Base-by-base conservation (phyloP, 2,329 filamentous ascomycete genomes). In the Mariannaea sp. region DNA sequence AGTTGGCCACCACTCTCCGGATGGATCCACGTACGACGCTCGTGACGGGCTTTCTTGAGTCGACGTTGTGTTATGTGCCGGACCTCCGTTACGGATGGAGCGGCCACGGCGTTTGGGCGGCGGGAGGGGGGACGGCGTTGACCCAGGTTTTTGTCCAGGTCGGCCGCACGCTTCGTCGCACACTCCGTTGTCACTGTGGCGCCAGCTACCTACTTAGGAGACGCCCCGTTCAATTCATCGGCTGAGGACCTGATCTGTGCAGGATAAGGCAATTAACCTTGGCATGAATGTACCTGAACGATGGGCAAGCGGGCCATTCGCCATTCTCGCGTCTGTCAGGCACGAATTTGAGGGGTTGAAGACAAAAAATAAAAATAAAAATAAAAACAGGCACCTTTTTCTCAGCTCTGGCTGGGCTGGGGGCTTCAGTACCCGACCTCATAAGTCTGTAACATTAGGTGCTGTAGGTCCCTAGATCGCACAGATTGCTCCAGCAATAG, bases 331-430 rank as follows among this genome's bases (percentile, higher is more conserved):
- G 29, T 35, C 35, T 44, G 38, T 49, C 33, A 10, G 38, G 51
- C 51, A 53, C 51, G 51, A 49, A 45, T 49, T 35, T 33, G 39
- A 53, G 29, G 50, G 44, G 45, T 44, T 40, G 13, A 24, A 40
- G 51, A 17, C 39, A 13, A 26, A 49, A 29, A 32, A 49, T 40
- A 48, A 44, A 43, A n/a, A n/a, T n/a, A n/a, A n/a, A n/a, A n/a
- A n/a, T n/a, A n/a, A n/a, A n/a, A n/a, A n/a, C n/a, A n/a, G n/a
- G n/a, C n/a, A n/a, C n/a, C n/a, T n/a, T n/a, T n/a, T n/a, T n/a
- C n/a, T n/a, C n/a, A n/a, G n/a, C n/a, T n/a, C n/a, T n/a, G n/a
- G n/a, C n/a, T n/a, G n/a, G n/a, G n/a, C n/a, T 43, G 44, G 51
- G 43, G 35, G 27, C 10, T 19, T 20, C 32, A 29, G 16, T 39